Evolutionary conservation across 202 grass and related monocot genomes (phyloP).

Genomic region (Brachypodium distachyon): DNA sequence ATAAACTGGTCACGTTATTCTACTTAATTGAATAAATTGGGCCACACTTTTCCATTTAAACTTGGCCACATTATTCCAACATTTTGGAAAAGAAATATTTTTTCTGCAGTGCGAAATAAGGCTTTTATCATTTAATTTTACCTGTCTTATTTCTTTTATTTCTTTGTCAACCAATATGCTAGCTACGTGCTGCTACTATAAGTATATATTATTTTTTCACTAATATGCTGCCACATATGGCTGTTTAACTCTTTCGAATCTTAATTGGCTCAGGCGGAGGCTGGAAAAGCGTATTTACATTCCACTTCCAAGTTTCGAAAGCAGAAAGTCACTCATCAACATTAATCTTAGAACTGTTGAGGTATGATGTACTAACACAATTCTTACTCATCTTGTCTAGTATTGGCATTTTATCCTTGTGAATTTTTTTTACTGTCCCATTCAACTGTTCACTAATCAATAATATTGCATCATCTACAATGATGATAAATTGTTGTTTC

Average conservation of each 20-base stretch:
- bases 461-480: neutral
- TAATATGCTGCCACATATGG: neutral
- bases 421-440: neutral
- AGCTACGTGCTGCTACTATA: slow-evolving; percentile 4
- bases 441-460: neutral
- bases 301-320: slow-evolving; percentile 94
- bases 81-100: neutral
- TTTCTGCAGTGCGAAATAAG: neutral
- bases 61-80: no score
- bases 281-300: slow-evolving; percentile 98
- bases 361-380: slow-evolving; percentile 28
- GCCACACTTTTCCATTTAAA: no score
- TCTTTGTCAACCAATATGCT: neutral
- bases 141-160: neutral
- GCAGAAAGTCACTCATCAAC: slow-evolving; percentile 92
- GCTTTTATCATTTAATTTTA: neutral
- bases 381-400: neutral
- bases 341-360: slow-evolving; percentile 97
- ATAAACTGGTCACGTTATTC: no score
- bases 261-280: slow-evolving; percentile 62
- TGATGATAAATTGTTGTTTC: neutral
- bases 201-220: slow-evolving; percentile 1
- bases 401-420: neutral
- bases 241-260: neutral
- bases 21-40: no score